These are phyloP conservation scores for Heliocybe sulcata DNA, from an alignment of 1,284 basidiomycete genomes.

Conservation along the genomic window DNA sequence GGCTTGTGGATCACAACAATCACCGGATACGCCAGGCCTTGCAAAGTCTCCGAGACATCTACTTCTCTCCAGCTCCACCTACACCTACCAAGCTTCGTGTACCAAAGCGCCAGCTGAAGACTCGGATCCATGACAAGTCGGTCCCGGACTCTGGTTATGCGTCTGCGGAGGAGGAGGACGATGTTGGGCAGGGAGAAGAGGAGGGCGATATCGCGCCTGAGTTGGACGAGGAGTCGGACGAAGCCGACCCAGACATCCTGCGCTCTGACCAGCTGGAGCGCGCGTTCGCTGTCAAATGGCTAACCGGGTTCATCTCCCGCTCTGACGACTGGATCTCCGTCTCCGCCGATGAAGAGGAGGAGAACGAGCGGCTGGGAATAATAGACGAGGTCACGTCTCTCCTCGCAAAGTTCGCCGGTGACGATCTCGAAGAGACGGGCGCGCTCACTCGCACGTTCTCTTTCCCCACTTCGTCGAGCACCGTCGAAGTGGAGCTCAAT, in stretches of 20 bases:
- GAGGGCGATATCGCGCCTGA: conserved; percentile 7
- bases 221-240: conserved; percentile 18
- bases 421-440: conserved; percentile 31
- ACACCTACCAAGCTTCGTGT: conserved; percentile 5
- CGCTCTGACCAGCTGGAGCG: conserved; percentile 45
- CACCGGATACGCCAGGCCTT: conserved; percentile 28
- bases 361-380: conserved; percentile 27
- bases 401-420: conserved; percentile 45
- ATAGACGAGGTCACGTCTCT: conserved; percentile 51
- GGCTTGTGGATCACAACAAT: conserved; percentile 25
- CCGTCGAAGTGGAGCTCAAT: conserved; percentile 57
- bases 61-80: conserved; percentile 24
- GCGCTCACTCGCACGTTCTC: conserved; percentile 29
- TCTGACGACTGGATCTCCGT: conserved; percentile 41
- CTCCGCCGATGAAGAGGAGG: conserved; percentile 20
- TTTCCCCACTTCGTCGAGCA: conserved; percentile 1
- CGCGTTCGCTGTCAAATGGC: conserved; percentile 46
- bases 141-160: conserved; percentile 58
- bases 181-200: conserved; percentile 21
- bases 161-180: conserved; percentile 49
- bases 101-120: conserved; percentile 15
- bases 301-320: conserved; percentile 56
- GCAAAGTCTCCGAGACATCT: conserved; percentile 33
- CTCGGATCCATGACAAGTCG: conserved; percentile 28
- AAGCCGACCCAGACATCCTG: conserved; percentile 31